Evolutionary conservation across 208 protist genomes (phyloP).

Genomic region (Wallacemonas sp.): DNA sequence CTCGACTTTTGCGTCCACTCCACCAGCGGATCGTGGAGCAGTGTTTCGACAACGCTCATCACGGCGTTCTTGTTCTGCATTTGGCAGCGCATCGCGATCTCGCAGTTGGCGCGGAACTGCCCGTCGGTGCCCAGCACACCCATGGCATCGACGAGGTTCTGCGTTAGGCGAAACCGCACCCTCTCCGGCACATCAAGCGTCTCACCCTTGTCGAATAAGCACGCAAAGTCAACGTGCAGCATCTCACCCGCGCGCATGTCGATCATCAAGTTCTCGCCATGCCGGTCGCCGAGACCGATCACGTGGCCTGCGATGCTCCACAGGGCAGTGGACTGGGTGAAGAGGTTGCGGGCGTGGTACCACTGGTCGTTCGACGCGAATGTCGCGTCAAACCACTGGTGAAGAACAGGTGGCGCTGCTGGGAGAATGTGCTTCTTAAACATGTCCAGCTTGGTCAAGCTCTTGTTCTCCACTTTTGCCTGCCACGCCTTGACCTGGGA

Average conservation of each 20-base stretch:
- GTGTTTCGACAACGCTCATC: slow-evolving; percentile 95
- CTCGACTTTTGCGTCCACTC: slow-evolving; percentile 78
- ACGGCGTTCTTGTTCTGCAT: slow-evolving; percentile 92
- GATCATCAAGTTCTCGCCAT: slow-evolving; percentile 97
- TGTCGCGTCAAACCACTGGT: slow-evolving; percentile 91
- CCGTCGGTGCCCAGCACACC: slow-evolving; percentile 93
- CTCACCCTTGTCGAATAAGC: slow-evolving; percentile 97
- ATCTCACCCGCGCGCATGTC: slow-evolving; percentile 82
- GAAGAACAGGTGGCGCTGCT: slow-evolving; percentile 84
- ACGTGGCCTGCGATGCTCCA: slow-evolving; percentile 97
- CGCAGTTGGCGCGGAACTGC: slow-evolving; percentile 85
- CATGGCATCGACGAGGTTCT: slow-evolving; percentile 96
- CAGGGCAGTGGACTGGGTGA: slow-evolving; percentile 87
- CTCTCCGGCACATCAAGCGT: slow-evolving; percentile 92
- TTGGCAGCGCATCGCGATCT: slow-evolving; percentile 87
- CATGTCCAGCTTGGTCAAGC: slow-evolving; percentile 63
- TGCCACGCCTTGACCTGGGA: slow-evolving; percentile 71
- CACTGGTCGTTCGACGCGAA: slow-evolving; percentile 90
- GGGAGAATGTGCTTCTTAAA: slow-evolving; percentile 81
- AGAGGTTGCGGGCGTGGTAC: slow-evolving; percentile 88
- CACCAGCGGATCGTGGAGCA: slow-evolving; percentile 96
- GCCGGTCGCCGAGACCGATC: slow-evolving; percentile 93
- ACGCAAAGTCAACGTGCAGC: slow-evolving; percentile 96
- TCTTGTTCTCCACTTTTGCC: slow-evolving; percentile 57
- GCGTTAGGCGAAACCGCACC: slow-evolving; percentile 97